These are phyloP conservation scores for Boletus pseudopeckii DNA, from an alignment of 768 basidiomycete species.

Conservation along the genomic window DNA sequence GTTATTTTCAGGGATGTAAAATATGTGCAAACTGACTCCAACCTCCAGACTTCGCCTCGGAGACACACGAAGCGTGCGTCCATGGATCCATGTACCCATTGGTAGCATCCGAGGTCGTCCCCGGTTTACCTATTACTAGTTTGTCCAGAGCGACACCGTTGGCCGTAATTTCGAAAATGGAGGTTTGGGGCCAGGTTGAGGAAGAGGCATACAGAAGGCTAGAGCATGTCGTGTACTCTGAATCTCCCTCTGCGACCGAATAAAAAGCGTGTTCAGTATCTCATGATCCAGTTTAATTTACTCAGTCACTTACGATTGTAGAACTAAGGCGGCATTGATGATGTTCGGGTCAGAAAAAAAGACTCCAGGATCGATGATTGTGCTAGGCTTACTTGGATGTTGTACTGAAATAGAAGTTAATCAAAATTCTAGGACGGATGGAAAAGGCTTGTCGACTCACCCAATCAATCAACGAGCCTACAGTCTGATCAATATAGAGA, in stretches of 20 bases:
- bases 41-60: constrained; percentile 54
- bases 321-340: constrained; percentile 11
- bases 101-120: constrained; percentile 43
- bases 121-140: constrained; percentile 76
- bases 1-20: not conserved
- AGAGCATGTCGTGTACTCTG: constrained; percentile 38
- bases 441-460: constrained; percentile 19
- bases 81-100: constrained; percentile 56
- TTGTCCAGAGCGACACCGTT: constrained; percentile 59
- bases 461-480: constrained; percentile 46
- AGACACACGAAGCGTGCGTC: constrained; percentile 56
- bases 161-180: constrained; percentile 47
- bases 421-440: not conserved
- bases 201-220: constrained; percentile 40
- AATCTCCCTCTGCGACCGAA: constrained; percentile 30
- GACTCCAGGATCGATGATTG: not conserved
- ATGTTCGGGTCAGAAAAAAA: not conserved
- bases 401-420: constrained; percentile 16
- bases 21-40: constrained; percentile 52
- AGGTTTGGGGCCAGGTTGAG: constrained; percentile 39
- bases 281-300: not conserved
- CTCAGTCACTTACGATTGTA: constrained; percentile 24
- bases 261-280: not conserved
- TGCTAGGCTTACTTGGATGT: constrained; percentile 35
- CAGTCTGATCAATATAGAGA: constrained; percentile 31